Evolutionary conservation across 306 rosid species (phyloP).

Genomic region (Oemleria cerasiformis): DNA sequence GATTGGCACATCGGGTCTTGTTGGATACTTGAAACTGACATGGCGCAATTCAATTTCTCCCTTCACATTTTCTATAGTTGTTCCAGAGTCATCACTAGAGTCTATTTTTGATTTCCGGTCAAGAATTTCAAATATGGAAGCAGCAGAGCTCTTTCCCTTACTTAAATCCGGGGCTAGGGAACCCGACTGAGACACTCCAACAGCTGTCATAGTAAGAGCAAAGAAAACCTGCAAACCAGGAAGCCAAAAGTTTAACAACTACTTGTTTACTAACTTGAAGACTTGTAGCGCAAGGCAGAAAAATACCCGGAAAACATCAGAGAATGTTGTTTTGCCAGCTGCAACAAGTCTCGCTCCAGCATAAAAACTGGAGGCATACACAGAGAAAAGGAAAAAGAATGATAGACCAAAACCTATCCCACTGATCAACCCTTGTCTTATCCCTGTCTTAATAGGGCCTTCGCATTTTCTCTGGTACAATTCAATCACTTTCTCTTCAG

Average conservation of each 20-base stretch:
- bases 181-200: conserved; percentile 37
- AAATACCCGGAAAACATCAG: conserved; percentile 53
- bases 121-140: conserved; percentile 38
- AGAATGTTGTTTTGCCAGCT: conserved; percentile 39
- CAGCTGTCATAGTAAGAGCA: conserved; percentile 40
- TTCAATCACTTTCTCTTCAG: conserved; percentile 71
- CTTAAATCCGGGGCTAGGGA: conserved; percentile 37
- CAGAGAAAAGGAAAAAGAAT: conserved; percentile 43
- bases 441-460: conserved; percentile 47
- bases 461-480: conserved; percentile 55
- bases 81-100: conserved; percentile 36
- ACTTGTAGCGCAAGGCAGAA: not conserved
- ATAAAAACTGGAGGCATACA: conserved; percentile 49
- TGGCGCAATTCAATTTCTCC: conserved; percentile 40
- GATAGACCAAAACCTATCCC: conserved; percentile 58
- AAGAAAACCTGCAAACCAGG: conserved; percentile 43
- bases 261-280: not conserved
- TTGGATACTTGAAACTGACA: conserved; percentile 45
- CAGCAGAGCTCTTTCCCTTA: conserved; percentile 38
- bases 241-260: not conserved
- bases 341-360: conserved; percentile 59
- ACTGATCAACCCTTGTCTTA: conserved; percentile 46
- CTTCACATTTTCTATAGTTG: conserved; percentile 29
- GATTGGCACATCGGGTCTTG: conserved; percentile 39
- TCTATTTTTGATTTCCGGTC: conserved; percentile 40